Evolutionary conservation across 2,329 filamentous ascomycete genomes (phyloP).

Genomic region (Phyllosticta ampelicida): DNA sequence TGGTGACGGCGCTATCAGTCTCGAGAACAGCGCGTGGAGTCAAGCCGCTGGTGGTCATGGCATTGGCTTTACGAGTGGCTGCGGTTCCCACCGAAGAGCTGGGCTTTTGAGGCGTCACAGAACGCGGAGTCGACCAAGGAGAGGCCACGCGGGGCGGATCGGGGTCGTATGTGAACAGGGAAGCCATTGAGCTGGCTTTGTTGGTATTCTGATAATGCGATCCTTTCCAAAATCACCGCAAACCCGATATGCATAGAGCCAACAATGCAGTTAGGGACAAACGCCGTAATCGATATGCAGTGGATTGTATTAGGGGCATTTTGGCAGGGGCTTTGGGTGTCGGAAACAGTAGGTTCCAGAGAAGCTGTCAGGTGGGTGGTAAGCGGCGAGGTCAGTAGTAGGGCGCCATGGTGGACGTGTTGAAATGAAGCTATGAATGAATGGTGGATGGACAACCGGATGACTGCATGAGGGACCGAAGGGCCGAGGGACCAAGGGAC

Average conservation of each 20-base stretch:
- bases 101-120: slow-evolving; percentile 15
- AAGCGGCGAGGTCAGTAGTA: neutral
- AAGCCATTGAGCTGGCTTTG: too few relatives aligned
- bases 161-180: slow-evolving; percentile 89
- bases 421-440: neutral
- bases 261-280: neutral
- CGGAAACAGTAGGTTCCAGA: neutral
- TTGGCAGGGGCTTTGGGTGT: slow-evolving; percentile 23
- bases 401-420: neutral
- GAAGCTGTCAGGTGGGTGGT: neutral
- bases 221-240: neutral
- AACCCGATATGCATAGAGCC: neutral
- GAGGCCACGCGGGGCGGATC: slow-evolving; percentile 81
- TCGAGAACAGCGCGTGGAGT: slow-evolving; percentile 11
- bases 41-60: neutral
- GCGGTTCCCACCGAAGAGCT: slow-evolving; percentile 2
- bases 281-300: slow-evolving; percentile 34
- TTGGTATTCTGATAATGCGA: too few relatives aligned
- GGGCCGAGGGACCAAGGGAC: too few relatives aligned
- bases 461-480: neutral
- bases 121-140: slow-evolving; percentile 63
- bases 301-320: slow-evolving; percentile 40
- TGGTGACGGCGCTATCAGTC: slow-evolving; percentile 45
- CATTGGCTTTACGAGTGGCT: neutral
- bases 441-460: neutral